Percentiles rank a stretch among this genome's conserved stretches.
These are phyloP conservation scores for Rheum nobile DNA, from an alignment of 148 eudicot species.

Conservation along the genomic window DNA sequence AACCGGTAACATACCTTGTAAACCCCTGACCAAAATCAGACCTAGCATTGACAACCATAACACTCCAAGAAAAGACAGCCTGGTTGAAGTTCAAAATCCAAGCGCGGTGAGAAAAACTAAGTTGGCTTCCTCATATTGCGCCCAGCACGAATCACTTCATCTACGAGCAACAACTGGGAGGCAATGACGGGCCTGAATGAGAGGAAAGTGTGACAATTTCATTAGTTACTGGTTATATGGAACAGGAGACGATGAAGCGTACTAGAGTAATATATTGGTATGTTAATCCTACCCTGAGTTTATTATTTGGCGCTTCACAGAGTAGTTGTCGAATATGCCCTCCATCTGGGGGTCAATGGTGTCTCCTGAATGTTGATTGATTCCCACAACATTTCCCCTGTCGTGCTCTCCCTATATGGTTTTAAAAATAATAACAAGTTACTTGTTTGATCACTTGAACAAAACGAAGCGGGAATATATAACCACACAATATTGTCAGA, in stretches of 20 bases:
- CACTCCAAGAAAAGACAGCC: neutral
- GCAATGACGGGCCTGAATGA: slow-evolving; percentile 81
- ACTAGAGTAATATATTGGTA: neutral
- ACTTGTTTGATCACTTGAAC: neutral
- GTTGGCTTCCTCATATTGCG: slow-evolving; percentile 98
- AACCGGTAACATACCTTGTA: neutral
- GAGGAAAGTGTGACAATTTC: neutral
- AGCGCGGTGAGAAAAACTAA: slow-evolving; percentile 13
- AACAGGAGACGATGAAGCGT: neutral
- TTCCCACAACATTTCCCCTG: slow-evolving; percentile 77
- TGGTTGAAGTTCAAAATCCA: neutral
- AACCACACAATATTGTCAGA: neutral
- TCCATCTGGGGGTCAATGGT: slow-evolving; percentile 93
- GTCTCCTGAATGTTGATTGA: slow-evolving; percentile 73
- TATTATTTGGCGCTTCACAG: slow-evolving; percentile 81
- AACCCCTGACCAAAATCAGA: neutral
- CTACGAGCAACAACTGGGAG: slow-evolving; percentile 85
- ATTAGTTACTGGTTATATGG: neutral
- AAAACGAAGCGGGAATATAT: neutral
- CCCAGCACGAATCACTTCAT: slow-evolving; percentile 97
- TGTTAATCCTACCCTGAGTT: slow-evolving; percentile 64
- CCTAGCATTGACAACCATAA: neutral
- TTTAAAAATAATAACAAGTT: neutral
- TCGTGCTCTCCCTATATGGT: slow-evolving; percentile 80
- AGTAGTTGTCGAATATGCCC: slow-evolving; percentile 92